phyloP scores from a whole-genome alignment of 2,329 filamentous ascomycete genomes.

The Lachnellula arida region DNA sequence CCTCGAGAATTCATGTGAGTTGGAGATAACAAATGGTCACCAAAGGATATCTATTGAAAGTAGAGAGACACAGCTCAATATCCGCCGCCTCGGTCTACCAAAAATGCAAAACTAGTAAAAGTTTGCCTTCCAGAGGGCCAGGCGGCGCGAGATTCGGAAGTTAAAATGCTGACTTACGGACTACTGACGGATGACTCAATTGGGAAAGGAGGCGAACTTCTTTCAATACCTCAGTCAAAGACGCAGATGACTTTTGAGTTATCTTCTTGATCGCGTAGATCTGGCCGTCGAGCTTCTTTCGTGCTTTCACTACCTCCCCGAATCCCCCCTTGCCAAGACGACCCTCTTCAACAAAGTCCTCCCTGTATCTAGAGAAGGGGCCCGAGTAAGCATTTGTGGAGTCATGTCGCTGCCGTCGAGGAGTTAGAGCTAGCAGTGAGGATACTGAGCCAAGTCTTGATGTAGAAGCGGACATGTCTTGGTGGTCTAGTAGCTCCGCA shows the following conservation, averaged over 20 bases:
- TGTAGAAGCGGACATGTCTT: slow-evolving; percentile 35
- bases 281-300: slow-evolving; percentile 88
- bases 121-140: too few species aligned
- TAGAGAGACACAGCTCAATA: too few species aligned
- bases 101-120: too few species aligned
- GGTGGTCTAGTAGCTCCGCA: slow-evolving; percentile 47
- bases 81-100: too few species aligned
- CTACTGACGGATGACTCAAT: slow-evolving; percentile 76
- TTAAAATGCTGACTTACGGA: slow-evolving; percentile 26
- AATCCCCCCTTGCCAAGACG: slow-evolving; percentile 90
- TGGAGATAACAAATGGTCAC: background rate
- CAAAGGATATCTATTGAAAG: too few species aligned
- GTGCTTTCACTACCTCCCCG: slow-evolving; percentile 91
- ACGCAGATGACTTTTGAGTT: slow-evolving; percentile 71
- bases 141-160: too few species aligned
- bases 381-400: slow-evolving; percentile 49
- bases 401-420: slow-evolving; percentile 53
- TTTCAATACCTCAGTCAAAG: slow-evolving; percentile 75
- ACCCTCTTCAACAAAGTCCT: slow-evolving; percentile 88
- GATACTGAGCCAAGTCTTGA: slow-evolving; percentile 37
- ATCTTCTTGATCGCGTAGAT: slow-evolving; percentile 98
- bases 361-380: slow-evolving; percentile 62
- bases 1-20: background rate
- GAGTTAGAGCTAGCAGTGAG: slow-evolving; percentile 39
- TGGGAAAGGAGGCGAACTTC: slow-evolving; percentile 88